Evolutionary conservation across 208 protist species (phyloP), one percentile per base, ranked within the genome.

Genomic region (Trypanosoma melophagium): DNA sequence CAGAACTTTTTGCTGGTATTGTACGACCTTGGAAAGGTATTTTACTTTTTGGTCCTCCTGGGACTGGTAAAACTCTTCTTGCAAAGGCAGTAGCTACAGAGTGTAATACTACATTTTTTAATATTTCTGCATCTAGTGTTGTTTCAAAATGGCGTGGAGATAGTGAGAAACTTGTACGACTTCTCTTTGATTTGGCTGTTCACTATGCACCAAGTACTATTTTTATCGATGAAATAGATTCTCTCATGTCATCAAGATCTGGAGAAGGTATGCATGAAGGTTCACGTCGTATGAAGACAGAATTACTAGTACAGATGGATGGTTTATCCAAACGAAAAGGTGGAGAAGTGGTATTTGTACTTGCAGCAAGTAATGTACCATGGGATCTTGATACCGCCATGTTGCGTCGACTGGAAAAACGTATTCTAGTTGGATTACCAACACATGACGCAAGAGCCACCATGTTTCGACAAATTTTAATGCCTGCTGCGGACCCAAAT

Each of bases 141-240:
- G 89, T 98, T 8, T 96, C 85, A 55, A 99, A 99, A 81, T 99
- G 96, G 91, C 89, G 96, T 56, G 98, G 98, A 19, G 98, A 99
- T 71, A 96, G 87, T 49, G 98, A 99, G 66, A 99, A 99, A 77
- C 85, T 99, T 16, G 92, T 99, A 7, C 81, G 96, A 31, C 84
- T 98, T 73, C 77, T 97, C n/a, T 97, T 97, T 76, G 90, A 95
- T 66, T 73, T 97, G n/a, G 95, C 95, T 25, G 83, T 93, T 56
- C 83, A 94, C 70, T 97, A 97, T 74, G 87, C 91, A 25, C 95
- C 95, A 7, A 94, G 83, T 65, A 97, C 99, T 55, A 98, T 99
- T 49, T 99, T 99, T 84, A 98, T 99, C 60, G 99, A 99, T 85
- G 99, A 99, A 80, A 93, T 99, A 17, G 99, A 99, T 83, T 98